Evolutionary conservation across 2,329 filamentous ascomycete genomes (phyloP), one percentile per base, ranked within the genome.

Genomic region (Epichloe brachyelytri): DNA sequence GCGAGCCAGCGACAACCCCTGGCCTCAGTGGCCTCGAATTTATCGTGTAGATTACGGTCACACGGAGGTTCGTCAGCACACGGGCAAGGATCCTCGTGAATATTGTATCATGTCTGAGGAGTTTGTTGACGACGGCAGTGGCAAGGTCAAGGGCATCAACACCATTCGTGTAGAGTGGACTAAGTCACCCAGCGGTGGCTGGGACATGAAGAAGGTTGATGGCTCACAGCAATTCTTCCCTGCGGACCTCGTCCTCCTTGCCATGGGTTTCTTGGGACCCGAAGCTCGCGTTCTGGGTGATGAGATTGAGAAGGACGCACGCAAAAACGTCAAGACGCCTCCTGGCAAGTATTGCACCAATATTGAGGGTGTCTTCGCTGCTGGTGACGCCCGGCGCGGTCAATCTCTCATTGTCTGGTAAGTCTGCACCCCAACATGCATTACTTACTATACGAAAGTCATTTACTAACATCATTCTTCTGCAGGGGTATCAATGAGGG

Each of bases 1-100:
- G 77, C 88, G 91, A 71, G 89, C 87, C 57, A 80, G 82, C 56
- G 91, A 96, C 71, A 97, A 97, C 76, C 91, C 91, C 55, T 97
- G 91, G 91, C 91, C 91, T 10, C 91, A 96, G 71, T 97, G 91
- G 90, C 91, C 91, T 52, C 87, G 90, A 62, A 90, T 96, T 67
- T 96, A 95, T 78, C 89, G 91, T 60, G 87, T 96, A n/a, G 91
- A 97, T 71, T 97, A 97, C 64, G 91, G 91, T 51, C 91, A 97
- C 75, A 85, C 85, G 15, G 91, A 97, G 70, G 91, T 96, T 62
- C 89, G 91, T 69, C 89, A 91, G 59, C 90, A 96, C 74, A 91
- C 90, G 75, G 91, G 91, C 71, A 90, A 90, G 67, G 91, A 96
- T 63, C 91, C 91, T 53, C 88, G 91, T 60, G 91, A 96, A 73